Base-by-base conservation (phyloP, 257 asterid genomes). In the Solanum arcanum region DNA sequence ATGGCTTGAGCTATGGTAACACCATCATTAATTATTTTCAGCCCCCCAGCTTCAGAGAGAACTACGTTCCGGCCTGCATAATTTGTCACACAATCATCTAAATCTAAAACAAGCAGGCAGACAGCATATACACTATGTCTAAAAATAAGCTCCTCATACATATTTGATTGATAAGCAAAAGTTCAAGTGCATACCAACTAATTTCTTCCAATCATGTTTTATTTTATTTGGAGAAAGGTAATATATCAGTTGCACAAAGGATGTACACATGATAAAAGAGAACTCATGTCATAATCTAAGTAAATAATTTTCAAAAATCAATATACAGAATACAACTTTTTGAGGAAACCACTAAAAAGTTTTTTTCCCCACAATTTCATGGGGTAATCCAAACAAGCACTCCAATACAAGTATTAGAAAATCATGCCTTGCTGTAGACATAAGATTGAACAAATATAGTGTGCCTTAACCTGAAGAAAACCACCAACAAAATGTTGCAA, bases 1-100 rank as follows among this genome's bases (percentile, higher is more conserved):
- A 97, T 96, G n/a, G 99, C 94, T 76, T 91, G 93, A 62, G 98
- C 98, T 88, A 97, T 96, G 23, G 98, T 94, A 85, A 96, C 99
- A 78, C 99, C 99, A 85, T 97, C 99, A 60, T 96, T 96, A 88
- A 97, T 91, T 91, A 95, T 95, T 94, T 94, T 96, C 42, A 96
- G 91, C 16, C 86, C 87, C 23, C 90, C 94, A 0, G 94, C 92
- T 83, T 97, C 99, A 1, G 92, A 92, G 84, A 97, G 93, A 88
- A 97, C 94, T 62, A 95, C 99, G 72, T 97, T 97, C 21, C 99
- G 83, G 52, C 99, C 99, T 96, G 94, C 89, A 74, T 31, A 27
- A 78, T 87, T 81, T 29, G 44, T 1, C 85, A 49, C 69, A 10
- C 85, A 18, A 29, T 18, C 52, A 89, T 56, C 64, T 14, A 81